These are phyloP conservation scores for Chrysanthemum lavandulifolium DNA, from an alignment of 129 eudicot species.

Conservation along the genomic window DNA sequence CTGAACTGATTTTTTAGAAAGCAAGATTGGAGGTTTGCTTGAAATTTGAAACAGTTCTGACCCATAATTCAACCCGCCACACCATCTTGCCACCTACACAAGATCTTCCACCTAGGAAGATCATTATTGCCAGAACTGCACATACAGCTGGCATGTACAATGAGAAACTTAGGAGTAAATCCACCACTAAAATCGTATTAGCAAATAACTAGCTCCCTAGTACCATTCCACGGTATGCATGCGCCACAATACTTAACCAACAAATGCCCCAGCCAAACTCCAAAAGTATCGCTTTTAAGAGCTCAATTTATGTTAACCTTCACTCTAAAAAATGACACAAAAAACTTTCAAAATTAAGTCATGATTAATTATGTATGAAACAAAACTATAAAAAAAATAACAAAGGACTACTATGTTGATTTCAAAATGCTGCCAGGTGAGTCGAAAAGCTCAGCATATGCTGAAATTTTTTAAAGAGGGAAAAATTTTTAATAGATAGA, in stretches of 20 bases:
- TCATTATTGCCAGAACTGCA: constrained; percentile 2
- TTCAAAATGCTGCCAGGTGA: too few relatives aligned
- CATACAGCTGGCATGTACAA: background rate
- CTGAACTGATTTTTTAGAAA: background rate
- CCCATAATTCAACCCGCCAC: background rate
- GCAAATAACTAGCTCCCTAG: constrained; percentile 2
- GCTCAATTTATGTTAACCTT: constrained; percentile 5
- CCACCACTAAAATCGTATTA: background rate
- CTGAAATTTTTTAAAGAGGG: too few relatives aligned
- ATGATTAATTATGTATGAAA: background rate
- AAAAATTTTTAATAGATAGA: too few relatives aligned
- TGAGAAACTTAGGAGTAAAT: background rate
- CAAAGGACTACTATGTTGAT: too few relatives aligned
- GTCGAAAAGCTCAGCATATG: too few relatives aligned
- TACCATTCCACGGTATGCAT: background rate
- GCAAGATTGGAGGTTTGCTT: background rate
- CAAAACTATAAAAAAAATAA: background rate
- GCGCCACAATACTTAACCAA: constrained; percentile 4
- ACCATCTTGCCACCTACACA: background rate
- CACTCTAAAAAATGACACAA: constrained; percentile 13
- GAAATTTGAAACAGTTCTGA: background rate
- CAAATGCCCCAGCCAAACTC: background rate
- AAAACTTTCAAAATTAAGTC: constrained; percentile 9
- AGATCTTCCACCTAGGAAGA: constrained; percentile 3
- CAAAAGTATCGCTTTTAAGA: background rate